A percentile compares a stretch with the other conserved stretches of the same genome.
Evolutionary conservation across 257 asterid species (phyloP).

Genomic region (Hygrophila difformis): DNA sequence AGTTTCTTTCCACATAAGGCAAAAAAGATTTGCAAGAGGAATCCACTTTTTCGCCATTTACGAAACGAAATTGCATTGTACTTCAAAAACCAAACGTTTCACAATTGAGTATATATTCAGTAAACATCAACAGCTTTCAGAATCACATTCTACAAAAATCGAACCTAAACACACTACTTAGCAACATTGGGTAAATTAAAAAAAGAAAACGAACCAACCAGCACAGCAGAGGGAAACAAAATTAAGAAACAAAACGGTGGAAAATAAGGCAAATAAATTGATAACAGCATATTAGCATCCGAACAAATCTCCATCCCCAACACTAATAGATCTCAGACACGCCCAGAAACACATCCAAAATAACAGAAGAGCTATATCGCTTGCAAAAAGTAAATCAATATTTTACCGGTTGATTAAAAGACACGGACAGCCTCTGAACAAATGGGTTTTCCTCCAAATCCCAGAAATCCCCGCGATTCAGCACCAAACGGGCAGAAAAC

Average conservation of each 20-base stretch:
- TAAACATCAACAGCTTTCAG: constrained; percentile 10
- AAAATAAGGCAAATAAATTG: constrained; percentile 3
- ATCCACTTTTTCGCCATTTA: constrained; percentile 10
- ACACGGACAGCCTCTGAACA: constrained; percentile 10
- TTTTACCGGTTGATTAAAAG: constrained; percentile 33
- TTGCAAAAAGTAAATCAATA: constrained; percentile 14
- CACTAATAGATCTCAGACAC: constrained; percentile 36
- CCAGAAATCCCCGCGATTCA: constrained; percentile 31
- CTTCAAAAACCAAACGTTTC: constrained; percentile 12
- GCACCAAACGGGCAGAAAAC: constrained; percentile 13
- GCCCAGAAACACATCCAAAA: constrained; percentile 14
- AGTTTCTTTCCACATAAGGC: constrained; percentile 16
- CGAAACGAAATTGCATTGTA: constrained; percentile 13
- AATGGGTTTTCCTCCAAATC: constrained; percentile 27
- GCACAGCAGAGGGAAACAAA: constrained; percentile 20
- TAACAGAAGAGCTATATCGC: not conserved
- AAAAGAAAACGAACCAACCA: constrained; percentile 13
- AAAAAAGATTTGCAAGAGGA: constrained; percentile 19
- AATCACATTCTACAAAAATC: no score
- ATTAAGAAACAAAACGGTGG: no score
- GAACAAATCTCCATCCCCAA: constrained; percentile 10
- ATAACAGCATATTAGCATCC: not conserved
- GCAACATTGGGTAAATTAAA: constrained; percentile 32
- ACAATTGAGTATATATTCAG: constrained; percentile 15
- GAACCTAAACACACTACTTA: constrained; percentile 17